A percentile compares a stretch with the other conserved stretches of the same genome.
phyloP scores from a whole-genome alignment of 306 rosid species.

The Senna tora region DNA sequence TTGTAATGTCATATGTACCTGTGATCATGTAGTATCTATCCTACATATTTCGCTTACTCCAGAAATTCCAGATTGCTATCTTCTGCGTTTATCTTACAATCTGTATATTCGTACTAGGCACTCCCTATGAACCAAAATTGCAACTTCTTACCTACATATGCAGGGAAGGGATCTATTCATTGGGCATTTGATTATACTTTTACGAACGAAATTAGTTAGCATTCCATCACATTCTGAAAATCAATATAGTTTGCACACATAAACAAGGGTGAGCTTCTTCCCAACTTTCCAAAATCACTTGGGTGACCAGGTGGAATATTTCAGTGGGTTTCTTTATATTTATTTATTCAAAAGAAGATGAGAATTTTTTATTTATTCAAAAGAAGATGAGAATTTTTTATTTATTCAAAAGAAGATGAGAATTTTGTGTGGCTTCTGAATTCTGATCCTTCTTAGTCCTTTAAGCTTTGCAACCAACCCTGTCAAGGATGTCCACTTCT shows the following conservation, averaged over 20 bases:
- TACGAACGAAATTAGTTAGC: conserved; percentile 18
- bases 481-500: conserved; percentile 88
- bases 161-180: conserved; percentile 10
- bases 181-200: conserved; percentile 16
- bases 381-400: conserved; percentile 31
- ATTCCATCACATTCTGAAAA: conserved; percentile 31
- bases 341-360: conserved; percentile 28
- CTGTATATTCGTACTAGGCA: not conserved
- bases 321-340: conserved; percentile 27
- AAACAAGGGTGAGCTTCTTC: no score
- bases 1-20: conserved; percentile 56
- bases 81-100: not conserved
- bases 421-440: conserved; percentile 21
- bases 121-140: not conserved
- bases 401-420: conserved; percentile 30
- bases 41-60: conserved; percentile 34
- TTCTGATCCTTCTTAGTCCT: conserved; percentile 60
- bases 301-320: conserved; percentile 33
- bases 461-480: conserved; percentile 76
- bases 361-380: no score
- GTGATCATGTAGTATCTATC: conserved; percentile 44
- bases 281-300: no score
- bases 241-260: no score
- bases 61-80: not conserved
- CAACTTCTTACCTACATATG: conserved; percentile 8